phyloP scores from a whole-genome alignment of 495 filamentous ascomycete genomes.

The Xylaria acuta region DNA sequence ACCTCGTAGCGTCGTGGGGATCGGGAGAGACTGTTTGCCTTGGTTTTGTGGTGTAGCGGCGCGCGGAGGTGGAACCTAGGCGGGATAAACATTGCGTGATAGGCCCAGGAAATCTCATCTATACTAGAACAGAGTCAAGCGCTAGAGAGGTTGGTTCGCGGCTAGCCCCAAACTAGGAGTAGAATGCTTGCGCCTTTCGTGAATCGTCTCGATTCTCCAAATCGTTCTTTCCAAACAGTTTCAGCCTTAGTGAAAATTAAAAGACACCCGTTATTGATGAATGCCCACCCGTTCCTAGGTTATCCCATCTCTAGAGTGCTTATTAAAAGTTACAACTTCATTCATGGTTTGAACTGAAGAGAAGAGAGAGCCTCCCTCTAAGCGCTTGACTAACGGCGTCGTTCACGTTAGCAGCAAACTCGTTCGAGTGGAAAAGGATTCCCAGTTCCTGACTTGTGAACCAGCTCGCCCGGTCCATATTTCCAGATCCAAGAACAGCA shows the following conservation, averaged over 20 bases:
- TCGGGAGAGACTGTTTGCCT: neutral
- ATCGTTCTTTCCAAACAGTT: neutral
- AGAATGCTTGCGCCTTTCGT: neutral
- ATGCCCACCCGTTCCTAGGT: neutral
- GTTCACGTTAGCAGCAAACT: constrained; percentile 52
- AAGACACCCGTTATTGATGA: neutral
- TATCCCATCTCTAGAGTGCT: neutral
- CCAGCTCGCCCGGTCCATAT: constrained; percentile 79
- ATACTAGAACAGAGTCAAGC: neutral
- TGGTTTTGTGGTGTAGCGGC: neutral
- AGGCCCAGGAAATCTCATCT: constrained; percentile 9
- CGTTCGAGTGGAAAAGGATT: constrained; percentile 61
- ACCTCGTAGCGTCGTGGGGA: constrained; percentile 11
- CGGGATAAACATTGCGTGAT: neutral
- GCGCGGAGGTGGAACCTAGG: constrained; percentile 10
- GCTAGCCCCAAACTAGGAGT: constrained; percentile 1
- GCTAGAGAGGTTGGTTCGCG: neutral
- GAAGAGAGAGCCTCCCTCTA: constrained; percentile 46
- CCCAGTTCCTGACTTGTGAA: constrained; percentile 80
- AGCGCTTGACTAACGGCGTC: constrained; percentile 50
- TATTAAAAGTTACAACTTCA: neutral
- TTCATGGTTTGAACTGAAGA: constrained; percentile 41
- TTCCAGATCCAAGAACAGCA: constrained; percentile 72
- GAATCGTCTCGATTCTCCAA: neutral
- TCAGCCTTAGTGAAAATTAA: neutral